A percentile compares a stretch with the other conserved stretches of the same genome.
Conservation (phyloP, 23 red algal species). For the Gracilaria caudata region DNA sequence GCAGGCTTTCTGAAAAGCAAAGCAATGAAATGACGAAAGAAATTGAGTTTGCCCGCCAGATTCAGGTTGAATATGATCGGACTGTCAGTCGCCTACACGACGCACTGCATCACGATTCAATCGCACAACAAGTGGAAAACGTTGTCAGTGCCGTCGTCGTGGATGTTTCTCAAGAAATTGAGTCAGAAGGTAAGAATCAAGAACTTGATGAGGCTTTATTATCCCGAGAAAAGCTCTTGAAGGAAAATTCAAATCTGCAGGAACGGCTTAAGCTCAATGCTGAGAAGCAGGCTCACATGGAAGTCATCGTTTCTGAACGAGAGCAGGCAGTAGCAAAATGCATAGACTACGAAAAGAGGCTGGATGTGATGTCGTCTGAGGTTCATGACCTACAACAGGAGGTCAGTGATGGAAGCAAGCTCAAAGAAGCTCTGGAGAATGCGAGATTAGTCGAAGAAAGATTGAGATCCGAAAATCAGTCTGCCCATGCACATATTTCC, state of each 20-base stretch:
- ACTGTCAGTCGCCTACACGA: slow-evolving; percentile 29
- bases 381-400: slow-evolving; percentile 23
- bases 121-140: slow-evolving; percentile 18
- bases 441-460: slow-evolving; percentile 16
- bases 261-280: not conserved
- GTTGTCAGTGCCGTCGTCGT: slow-evolving; percentile 32
- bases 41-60: slow-evolving; percentile 25
- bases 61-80: not conserved
- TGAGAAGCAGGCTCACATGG: not conserved
- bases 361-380: slow-evolving; percentile 10
- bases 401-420: not conserved
- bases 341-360: slow-evolving; percentile 25
- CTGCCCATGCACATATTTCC: slow-evolving; percentile 1
- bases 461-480: slow-evolving; percentile 22
- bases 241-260: slow-evolving; percentile 16
- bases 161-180: slow-evolving; percentile 17
- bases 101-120: not conserved
- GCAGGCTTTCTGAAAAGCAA: slow-evolving; percentile 32
- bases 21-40: slow-evolving; percentile 50
- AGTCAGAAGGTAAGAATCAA: not conserved
- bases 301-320: not conserved
- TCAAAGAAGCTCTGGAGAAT: slow-evolving; percentile 19
- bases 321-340: slow-evolving; percentile 17
- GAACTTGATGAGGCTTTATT: not conserved
- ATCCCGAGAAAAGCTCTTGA: not conserved